These are phyloP conservation scores for Scytalidium lignicola DNA, from an alignment of 2,329 filamentous ascomycete species.

Conservation along the genomic window DNA sequence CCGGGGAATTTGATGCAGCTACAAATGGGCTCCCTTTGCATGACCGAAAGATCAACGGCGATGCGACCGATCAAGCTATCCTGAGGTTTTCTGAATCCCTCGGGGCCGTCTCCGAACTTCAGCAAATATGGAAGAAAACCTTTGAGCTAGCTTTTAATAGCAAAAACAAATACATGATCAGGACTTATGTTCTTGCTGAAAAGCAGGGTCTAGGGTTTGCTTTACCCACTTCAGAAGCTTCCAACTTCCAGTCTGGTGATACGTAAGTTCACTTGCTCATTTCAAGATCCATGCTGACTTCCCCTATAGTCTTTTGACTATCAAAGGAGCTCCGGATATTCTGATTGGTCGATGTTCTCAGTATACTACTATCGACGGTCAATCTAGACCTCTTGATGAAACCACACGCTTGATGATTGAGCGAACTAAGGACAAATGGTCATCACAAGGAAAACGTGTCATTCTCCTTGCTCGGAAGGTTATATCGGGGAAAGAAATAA, in stretches of 20 bases:
- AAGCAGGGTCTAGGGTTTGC: constrained; percentile 34
- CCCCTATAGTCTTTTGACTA: constrained; percentile 58
- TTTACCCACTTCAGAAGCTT: constrained; percentile 29
- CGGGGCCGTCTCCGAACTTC: constrained; percentile 53
- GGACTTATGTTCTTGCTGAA: constrained; percentile 45
- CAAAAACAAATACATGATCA: constrained; percentile 79
- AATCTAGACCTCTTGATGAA: constrained; percentile 43
- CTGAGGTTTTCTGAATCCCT: constrained; percentile 66
- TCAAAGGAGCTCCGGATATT: constrained; percentile 75
- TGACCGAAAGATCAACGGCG: constrained; percentile 63
- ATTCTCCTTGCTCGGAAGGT: constrained; percentile 61
- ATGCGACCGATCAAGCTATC: constrained; percentile 72
- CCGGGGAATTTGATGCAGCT: constrained; percentile 66
- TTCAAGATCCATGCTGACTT: too few relatives aligned
- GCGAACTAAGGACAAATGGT: constrained; percentile 62
- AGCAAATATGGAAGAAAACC: constrained; percentile 57
- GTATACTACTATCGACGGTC: constrained; percentile 51
- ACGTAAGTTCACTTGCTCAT: too few relatives aligned
- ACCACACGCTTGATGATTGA: constrained; percentile 44
- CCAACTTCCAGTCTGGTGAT: constrained; percentile 18
- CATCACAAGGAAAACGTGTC: constrained; percentile 61
- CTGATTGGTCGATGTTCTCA: constrained; percentile 58
- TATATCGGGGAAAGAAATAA: constrained; percentile 36
- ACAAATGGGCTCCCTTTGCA: constrained; percentile 53
- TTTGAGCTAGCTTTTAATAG: constrained; percentile 73